Evolutionary conservation across 2,329 filamentous ascomycete species (phyloP).

Genomic region (Diaporthe sp.): DNA sequence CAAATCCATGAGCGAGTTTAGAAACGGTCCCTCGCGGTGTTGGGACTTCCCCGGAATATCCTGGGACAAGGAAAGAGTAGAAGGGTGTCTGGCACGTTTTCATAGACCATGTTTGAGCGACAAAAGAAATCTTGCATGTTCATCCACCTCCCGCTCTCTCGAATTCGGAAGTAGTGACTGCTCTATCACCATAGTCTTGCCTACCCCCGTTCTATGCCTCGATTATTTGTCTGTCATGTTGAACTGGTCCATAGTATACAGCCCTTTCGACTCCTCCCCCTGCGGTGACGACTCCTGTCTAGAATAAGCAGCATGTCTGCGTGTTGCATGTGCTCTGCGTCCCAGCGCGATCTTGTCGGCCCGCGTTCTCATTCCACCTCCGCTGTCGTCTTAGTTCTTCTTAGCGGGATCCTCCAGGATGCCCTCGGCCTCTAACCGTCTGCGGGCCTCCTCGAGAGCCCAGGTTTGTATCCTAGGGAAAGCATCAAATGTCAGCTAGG

Average conservation of each 20-base stretch:
- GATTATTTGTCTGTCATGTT: slow-evolving; percentile 18
- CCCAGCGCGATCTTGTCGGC: slow-evolving; percentile 14
- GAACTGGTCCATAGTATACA: slow-evolving; percentile 21
- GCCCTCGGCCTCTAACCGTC: slow-evolving; percentile 95
- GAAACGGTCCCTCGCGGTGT: background rate
- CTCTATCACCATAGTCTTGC: slow-evolving; percentile 28
- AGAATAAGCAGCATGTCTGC: slow-evolving; percentile 17
- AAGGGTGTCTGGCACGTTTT: background rate
- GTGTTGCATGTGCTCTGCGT: slow-evolving; percentile 7
- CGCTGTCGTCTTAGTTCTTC: slow-evolving; percentile 56
- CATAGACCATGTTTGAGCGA: slow-evolving; percentile 30
- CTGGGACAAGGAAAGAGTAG: background rate
- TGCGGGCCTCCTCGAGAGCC: slow-evolving; percentile 96
- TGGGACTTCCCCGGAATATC: background rate
- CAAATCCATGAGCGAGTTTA: background rate
- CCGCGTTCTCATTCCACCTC: background rate
- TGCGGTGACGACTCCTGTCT: slow-evolving; percentile 17
- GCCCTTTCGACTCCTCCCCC: slow-evolving; percentile 1
- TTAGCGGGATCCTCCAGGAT: slow-evolving; percentile 85
- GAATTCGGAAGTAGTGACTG: slow-evolving; percentile 18
- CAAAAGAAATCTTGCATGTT: slow-evolving; percentile 40
- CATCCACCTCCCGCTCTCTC: slow-evolving; percentile 15
- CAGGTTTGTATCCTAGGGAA: slow-evolving; percentile 92
- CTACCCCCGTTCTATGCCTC: slow-evolving; percentile 35
- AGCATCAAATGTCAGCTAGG: slow-evolving; percentile 48